Evolutionary conservation across 2,329 filamentous ascomycete species (phyloP).

Genomic region (Penicillium sp.): DNA sequence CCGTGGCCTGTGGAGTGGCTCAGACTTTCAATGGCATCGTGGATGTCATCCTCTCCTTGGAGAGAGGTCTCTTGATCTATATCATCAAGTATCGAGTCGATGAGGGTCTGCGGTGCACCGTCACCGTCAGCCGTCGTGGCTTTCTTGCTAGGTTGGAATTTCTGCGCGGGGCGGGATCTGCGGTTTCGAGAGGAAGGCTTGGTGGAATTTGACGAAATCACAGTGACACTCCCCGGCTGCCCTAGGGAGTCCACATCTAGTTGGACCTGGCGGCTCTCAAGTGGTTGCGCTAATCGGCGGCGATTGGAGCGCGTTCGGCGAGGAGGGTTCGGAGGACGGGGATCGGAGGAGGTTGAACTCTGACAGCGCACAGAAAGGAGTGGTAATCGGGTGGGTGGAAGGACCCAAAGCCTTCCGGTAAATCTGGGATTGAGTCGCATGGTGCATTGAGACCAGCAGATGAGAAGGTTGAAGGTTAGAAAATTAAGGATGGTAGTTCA

Average conservation of each 20-base stretch:
- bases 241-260: conserved; percentile 41
- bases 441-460: neutral
- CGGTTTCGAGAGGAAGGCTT: neutral
- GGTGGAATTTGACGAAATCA: neutral
- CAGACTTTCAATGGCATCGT: conserved; percentile 33
- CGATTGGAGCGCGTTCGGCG: neutral
- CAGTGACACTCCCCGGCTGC: conserved; percentile 30
- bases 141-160: neutral
- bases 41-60: conserved; percentile 20
- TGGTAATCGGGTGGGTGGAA: neutral
- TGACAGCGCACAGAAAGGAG: conserved; percentile 1
- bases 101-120: neutral
- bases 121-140: neutral
- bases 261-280: conserved; percentile 16
- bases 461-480: neutral
- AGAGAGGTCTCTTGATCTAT: conserved; percentile 15
- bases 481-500: neutral
- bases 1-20: conserved; percentile 26
- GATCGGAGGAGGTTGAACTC: conserved; percentile 8
- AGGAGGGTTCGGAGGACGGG: neutral
- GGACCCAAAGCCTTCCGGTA: neutral
- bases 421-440: conserved; percentile 14
- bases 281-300: neutral
- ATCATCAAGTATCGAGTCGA: conserved; percentile 31
- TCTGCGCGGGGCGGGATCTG: neutral